A percentile compares a stretch with the other conserved stretches of the same genome.
Evolutionary conservation across 2,329 filamentous ascomycete genomes (phyloP).

Genomic region (Neofusicoccum cordaticola): DNA sequence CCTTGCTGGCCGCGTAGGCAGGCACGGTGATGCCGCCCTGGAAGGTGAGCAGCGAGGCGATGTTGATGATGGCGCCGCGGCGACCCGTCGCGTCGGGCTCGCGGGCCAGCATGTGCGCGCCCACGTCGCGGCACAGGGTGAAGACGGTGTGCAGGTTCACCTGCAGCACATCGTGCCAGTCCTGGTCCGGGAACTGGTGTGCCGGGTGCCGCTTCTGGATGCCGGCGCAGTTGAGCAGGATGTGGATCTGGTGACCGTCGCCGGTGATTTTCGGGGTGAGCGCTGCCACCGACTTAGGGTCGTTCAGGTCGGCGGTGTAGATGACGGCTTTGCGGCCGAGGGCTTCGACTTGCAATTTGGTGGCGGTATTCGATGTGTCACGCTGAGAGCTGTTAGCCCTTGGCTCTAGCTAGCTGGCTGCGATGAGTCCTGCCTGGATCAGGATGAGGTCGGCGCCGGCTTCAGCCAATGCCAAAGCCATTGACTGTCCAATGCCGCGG

Average conservation of each 20-base stretch:
- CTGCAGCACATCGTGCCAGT: slow-evolving; percentile 80
- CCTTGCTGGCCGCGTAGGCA: slow-evolving; percentile 83
- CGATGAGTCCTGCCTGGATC: slow-evolving; percentile 40
- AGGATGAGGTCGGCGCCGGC: slow-evolving; percentile 51
- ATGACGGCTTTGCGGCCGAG: slow-evolving; percentile 66
- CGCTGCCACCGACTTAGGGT: slow-evolving; percentile 56
- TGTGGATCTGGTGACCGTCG: slow-evolving; percentile 64
- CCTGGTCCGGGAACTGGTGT: slow-evolving; percentile 69
- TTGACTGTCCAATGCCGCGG: slow-evolving; percentile 50
- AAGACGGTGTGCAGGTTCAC: slow-evolving; percentile 85
- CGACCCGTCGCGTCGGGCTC: slow-evolving; percentile 50
- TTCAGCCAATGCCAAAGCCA: slow-evolving; percentile 51
- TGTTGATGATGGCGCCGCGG: slow-evolving; percentile 75
- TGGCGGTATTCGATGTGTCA: slow-evolving; percentile 54
- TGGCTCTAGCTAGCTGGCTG: background rate
- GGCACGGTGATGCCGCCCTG: slow-evolving; percentile 86
- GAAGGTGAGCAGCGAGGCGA: slow-evolving; percentile 76
- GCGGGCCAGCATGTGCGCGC: slow-evolving; percentile 71
- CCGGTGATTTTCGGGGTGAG: slow-evolving; percentile 61
- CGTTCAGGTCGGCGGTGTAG: slow-evolving; percentile 68
- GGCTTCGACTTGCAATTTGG: slow-evolving; percentile 60
- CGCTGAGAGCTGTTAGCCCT: slow-evolving; percentile 41
- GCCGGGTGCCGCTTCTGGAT: slow-evolving; percentile 78
- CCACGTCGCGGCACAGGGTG: slow-evolving; percentile 71
- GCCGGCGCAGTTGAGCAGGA: slow-evolving; percentile 82